A percentile compares a stretch with the other conserved stretches of the same genome.
phyloP scores from a whole-genome alignment of 345 rosid species.

The Adansonia digitata region DNA sequence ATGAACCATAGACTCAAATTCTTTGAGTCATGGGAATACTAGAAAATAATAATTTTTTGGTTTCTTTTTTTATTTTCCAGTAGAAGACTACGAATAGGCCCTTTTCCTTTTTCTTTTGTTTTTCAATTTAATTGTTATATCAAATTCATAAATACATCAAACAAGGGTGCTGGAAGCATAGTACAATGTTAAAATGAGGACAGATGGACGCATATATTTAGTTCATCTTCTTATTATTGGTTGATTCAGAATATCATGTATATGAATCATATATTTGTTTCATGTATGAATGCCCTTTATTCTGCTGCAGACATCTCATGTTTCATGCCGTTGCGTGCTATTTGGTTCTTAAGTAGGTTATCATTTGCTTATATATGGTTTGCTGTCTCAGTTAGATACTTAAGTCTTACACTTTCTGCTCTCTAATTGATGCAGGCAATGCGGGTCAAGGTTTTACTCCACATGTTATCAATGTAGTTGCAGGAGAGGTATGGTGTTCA shows the following conservation, averaged over 20 bases:
- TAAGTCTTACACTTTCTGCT: neutral
- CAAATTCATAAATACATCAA: neutral
- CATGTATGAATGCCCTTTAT: neutral
- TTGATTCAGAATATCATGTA: neutral
- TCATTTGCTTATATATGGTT: neutral
- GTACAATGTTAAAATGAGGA: neutral
- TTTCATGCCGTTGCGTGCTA: neutral
- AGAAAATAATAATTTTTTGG: neutral
- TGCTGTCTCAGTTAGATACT: neutral
- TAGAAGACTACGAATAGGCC: neutral
- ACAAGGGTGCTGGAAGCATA: neutral
- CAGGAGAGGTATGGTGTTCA: conserved; percentile 68
- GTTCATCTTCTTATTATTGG: neutral
- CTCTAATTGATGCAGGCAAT: conserved; percentile 47
- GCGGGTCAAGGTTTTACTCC: conserved; percentile 78
- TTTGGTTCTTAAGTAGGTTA: neutral
- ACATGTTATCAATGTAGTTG: conserved; percentile 59
- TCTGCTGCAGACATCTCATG: neutral
- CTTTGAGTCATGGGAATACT: neutral
- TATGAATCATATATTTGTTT: neutral
- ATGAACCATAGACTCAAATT: neutral
- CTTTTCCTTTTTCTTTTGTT: neutral
- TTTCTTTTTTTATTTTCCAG: neutral
- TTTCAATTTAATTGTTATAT: neutral
- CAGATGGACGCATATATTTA: neutral